A percentile compares a stretch with the other conserved stretches of the same genome.
These are phyloP conservation scores for Acanthochlamys bracteata DNA, from an alignment of 106 monocot species.

Conservation along the genomic window DNA sequence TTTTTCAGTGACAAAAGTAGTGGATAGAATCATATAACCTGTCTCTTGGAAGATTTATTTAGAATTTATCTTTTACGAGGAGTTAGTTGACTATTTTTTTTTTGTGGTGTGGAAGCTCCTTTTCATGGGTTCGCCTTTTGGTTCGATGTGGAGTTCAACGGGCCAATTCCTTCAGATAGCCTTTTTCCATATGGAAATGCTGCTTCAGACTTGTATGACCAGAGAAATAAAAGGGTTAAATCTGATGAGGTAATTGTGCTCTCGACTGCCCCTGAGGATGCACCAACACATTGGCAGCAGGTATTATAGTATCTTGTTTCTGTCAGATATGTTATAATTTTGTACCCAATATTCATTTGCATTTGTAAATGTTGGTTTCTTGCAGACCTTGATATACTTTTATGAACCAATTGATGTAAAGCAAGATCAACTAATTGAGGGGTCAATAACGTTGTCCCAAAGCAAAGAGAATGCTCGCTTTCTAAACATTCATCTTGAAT, in stretches of 20 bases:
- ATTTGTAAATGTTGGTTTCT: conserved; percentile 6
- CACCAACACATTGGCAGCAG: conserved; percentile 98
- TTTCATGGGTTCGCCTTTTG: conserved; percentile 98
- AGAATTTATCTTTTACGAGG: too few relatives aligned
- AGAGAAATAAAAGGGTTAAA: conserved; percentile 38
- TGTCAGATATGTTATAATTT: neutral
- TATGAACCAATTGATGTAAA: conserved; percentile 89
- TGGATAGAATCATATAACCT: too few relatives aligned
- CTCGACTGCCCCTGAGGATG: conserved; percentile 96
- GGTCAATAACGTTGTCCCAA: conserved; percentile 80
- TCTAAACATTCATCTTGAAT: conserved; percentile 85
- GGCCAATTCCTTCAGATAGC: conserved; percentile 33
- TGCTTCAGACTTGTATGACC: conserved; percentile 14
- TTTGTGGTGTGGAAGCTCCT: conserved; percentile 43
- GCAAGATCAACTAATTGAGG: conserved; percentile 86
- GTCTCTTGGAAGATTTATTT: too few relatives aligned
- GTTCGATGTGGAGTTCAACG: conserved; percentile 98
- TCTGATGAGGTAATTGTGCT: conserved; percentile 57
- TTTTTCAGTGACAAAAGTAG: too few relatives aligned
- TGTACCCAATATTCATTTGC: too few relatives aligned
- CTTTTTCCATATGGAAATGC: conserved; percentile 13
- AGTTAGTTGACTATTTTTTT: conserved; percentile 1
- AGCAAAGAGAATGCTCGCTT: conserved; percentile 82
- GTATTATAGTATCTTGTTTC: conserved; percentile 15
- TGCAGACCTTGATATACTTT: conserved; percentile 87